These are phyloP conservation scores for Anthoceros angustus DNA, from an alignment of 225 moss, liverwort and hornwort species.

Conservation along the genomic window DNA sequence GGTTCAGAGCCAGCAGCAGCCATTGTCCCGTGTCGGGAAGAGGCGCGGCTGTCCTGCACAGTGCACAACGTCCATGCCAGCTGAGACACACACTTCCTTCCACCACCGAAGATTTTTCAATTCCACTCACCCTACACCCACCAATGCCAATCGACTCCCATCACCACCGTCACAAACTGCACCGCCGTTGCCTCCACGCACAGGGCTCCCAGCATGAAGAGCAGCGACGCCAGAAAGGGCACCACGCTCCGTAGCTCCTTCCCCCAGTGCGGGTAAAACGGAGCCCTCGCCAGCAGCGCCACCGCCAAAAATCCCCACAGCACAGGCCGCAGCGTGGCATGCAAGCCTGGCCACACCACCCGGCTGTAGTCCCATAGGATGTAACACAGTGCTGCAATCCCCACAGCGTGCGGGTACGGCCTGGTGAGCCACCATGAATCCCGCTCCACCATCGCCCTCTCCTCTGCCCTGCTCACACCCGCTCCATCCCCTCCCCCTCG, in stretches of 20 bases:
- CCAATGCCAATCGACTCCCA: constrained; percentile 96
- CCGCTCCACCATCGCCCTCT: background rate
- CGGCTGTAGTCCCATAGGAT: constrained; percentile 58
- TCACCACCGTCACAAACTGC: constrained; percentile 86
- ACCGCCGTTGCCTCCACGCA: constrained; percentile 71
- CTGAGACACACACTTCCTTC: background rate
- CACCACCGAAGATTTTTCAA: background rate
- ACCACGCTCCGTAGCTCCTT: constrained; percentile 43
- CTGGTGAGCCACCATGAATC: background rate
- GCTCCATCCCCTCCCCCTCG: background rate
- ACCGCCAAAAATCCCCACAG: constrained; percentile 68
- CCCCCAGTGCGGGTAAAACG: constrained; percentile 63
- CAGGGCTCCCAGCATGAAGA: constrained; percentile 69
- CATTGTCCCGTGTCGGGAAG: constrained; percentile 82
- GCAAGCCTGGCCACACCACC: constrained; percentile 35
- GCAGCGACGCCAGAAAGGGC: constrained; percentile 37
- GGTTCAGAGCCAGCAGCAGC: constrained; percentile 50
- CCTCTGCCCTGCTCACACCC: background rate
- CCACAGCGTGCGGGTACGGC: constrained; percentile 41
- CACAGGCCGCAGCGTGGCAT: constrained; percentile 52
- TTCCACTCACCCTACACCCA: constrained; percentile 15
- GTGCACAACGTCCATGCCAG: background rate
- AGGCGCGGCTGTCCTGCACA: constrained; percentile 52
- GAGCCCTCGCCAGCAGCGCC: constrained; percentile 50
- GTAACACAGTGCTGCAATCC: constrained; percentile 41